phyloP scores from a whole-genome alignment of 2,329 filamentous ascomycete species.

The Berkeleyomyces rouxiae region DNA sequence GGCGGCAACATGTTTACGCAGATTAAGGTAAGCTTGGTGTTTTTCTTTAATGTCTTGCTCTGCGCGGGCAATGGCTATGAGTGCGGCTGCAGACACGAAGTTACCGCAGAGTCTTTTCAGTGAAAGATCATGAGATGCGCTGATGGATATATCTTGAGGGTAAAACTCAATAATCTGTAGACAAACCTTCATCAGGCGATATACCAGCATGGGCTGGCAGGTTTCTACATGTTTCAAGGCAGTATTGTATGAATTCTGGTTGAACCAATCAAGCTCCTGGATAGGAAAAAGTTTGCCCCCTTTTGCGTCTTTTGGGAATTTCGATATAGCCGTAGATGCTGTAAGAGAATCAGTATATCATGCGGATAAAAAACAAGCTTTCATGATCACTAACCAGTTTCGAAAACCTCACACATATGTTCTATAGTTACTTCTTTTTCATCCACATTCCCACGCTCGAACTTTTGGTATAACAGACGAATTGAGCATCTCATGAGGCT shows the following conservation, averaged over 20 bases:
- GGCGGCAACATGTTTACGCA: constrained; percentile 41
- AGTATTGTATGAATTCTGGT: constrained; percentile 65
- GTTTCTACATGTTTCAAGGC: constrained; percentile 42
- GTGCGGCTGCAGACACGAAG: constrained; percentile 43
- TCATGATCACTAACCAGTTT: constrained; percentile 22
- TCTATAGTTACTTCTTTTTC: constrained; percentile 19
- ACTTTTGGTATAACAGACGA: constrained; percentile 29
- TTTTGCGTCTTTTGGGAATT: constrained; percentile 23
- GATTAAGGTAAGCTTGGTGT: constrained; percentile 43
- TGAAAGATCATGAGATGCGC: constrained; percentile 30
- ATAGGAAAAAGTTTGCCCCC: constrained; percentile 38
- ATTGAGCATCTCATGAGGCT: constrained; percentile 34
- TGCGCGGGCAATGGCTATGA: constrained; percentile 33
- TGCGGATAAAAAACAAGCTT: background rate
- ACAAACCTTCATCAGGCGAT: constrained; percentile 40
- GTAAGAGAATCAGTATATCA: constrained; percentile 7
- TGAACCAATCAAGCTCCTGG: constrained; percentile 68
- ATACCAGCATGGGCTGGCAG: constrained; percentile 36
- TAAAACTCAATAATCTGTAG: constrained; percentile 35
- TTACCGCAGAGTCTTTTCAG: constrained; percentile 52
- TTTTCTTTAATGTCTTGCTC: constrained; percentile 33
- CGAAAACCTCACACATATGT: constrained; percentile 38
- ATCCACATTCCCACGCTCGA: constrained; percentile 20
- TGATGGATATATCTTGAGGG: constrained; percentile 28
- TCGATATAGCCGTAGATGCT: constrained; percentile 27